Base-by-base conservation (phyloP, 768 basidiomycete genomes). In the Calocybe indica region DNA sequence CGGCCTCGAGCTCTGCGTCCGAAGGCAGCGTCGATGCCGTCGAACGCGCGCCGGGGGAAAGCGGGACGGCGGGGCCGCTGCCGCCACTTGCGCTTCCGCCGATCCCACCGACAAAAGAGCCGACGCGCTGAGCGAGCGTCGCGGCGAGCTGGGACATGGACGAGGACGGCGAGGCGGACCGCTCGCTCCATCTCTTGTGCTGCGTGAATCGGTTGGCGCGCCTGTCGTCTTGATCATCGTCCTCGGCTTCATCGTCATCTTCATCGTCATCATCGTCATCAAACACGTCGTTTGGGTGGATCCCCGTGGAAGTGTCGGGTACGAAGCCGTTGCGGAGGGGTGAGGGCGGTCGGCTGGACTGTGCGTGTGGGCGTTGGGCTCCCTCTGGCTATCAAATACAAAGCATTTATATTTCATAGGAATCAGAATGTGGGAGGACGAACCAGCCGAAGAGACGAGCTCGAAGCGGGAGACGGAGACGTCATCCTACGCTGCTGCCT, bases 1-100 rank as follows among this genome's bases (percentile, higher is more conserved):
- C 85, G 2, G 85, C 87, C 64, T 91, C 89, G 7, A 92, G 65
- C 59, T 92, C 86, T 0, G 83, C 86, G 58, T 90, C 87, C 1
- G 83, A 78, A 2, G 78, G 85, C 57, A 75, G 63, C 22, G 22
- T 22, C 5, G 54, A 54, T 31, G 58, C 53, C 6, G 69, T 63
- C 6, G 71, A 66, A 37, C 71, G 71, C 11, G 68, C 67, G 5
- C 73, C 65, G 22, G 22, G 22, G 22, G 22, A 22, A 4, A 1
- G 22, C 22, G 22, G 22, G 22, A 22, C 22, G 22, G 22, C 22
- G 22, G 22, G 22, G 4, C 2, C 2, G 22, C 22, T 22, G 22
- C 22, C 22, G 4, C 22, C 22, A 4, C 22, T 22, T 22, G 2
- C 22, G 22, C 22, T 22, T 22, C 22, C 22, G 22, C 22, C 4